Evolutionary conservation across 1,139 yeast genomes (phyloP).

Genomic region (Lodderomyces beijingensis): DNA sequence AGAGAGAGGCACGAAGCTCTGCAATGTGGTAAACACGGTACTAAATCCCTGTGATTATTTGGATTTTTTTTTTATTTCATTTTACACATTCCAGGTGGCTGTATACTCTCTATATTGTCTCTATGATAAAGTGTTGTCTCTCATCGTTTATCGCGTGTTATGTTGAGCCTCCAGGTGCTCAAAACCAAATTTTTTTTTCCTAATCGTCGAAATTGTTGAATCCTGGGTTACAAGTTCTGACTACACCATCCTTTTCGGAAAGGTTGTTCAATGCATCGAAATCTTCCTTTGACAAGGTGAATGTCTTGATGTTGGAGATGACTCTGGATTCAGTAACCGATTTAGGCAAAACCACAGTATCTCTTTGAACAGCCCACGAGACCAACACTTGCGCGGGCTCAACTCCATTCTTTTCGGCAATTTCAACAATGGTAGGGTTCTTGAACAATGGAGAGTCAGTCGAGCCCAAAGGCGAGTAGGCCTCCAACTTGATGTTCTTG

Average conservation of each 20-base stretch:
- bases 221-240: constrained; percentile 26
- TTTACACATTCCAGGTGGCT: no score
- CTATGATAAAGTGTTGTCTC: no score
- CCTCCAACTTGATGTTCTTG: constrained; percentile 45
- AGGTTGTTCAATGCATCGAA: constrained; percentile 30
- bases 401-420: constrained; percentile 44
- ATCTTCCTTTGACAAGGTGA: constrained; percentile 28
- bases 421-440: constrained; percentile 32
- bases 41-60: no score
- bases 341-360: constrained; percentile 52
- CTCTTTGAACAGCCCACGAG: constrained; percentile 53
- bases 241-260: constrained; percentile 25
- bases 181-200: no score
- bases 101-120: no score
- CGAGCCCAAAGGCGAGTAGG: constrained; percentile 61
- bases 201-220: constrained; percentile 22
- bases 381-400: constrained; percentile 44
- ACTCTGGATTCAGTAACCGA: constrained; percentile 39
- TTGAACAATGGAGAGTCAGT: constrained; percentile 48
- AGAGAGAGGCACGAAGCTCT: no score
- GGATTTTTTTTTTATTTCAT: no score
- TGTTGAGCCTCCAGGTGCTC: no score
- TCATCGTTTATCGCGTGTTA: no score
- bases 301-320: constrained; percentile 28
- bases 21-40: no score